These are phyloP conservation scores for Edaphochlamys debaryana DNA, from an alignment of 139 green algal genomes.

Conservation along the genomic window DNA sequence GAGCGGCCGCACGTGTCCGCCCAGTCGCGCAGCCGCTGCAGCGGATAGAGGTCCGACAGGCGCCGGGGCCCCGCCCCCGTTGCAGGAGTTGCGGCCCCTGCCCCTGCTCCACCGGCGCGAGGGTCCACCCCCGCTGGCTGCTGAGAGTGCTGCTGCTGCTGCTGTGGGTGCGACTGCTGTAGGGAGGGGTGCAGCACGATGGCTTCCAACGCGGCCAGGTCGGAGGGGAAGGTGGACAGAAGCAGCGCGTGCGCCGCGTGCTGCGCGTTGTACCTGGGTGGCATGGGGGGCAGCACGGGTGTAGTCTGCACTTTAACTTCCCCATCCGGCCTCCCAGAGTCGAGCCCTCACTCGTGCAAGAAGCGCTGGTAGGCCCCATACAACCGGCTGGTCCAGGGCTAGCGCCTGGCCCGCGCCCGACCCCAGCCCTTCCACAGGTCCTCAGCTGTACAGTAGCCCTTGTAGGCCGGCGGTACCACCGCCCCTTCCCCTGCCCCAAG, in stretches of 20 bases:
- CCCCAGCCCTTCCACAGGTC: no score
- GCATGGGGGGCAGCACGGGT: no score
- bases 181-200: slow-evolving; percentile 69
- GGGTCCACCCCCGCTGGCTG: background rate
- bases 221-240: slow-evolving; percentile 76
- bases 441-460: no score
- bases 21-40: slow-evolving; percentile 70
- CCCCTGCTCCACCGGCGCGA: slow-evolving; percentile 14
- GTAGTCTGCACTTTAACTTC: no score
- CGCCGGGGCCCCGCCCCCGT: background rate
- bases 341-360: no score
- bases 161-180: background rate
- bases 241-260: slow-evolving; percentile 63
- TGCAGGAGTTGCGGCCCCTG: slow-evolving; percentile 12
- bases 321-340: no score
- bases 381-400: no score
- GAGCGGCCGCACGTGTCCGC: slow-evolving; percentile 64
- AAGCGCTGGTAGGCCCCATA: no score
- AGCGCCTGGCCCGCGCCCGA: no score
- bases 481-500: no score
- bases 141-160: background rate
- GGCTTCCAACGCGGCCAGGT: slow-evolving; percentile 73
- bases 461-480: no score
- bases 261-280: slow-evolving; percentile 71
- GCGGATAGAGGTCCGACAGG: slow-evolving; percentile 75